Base-by-base conservation (phyloP, 768 basidiomycete species). In the Lactifluus subvellereus region DNA sequence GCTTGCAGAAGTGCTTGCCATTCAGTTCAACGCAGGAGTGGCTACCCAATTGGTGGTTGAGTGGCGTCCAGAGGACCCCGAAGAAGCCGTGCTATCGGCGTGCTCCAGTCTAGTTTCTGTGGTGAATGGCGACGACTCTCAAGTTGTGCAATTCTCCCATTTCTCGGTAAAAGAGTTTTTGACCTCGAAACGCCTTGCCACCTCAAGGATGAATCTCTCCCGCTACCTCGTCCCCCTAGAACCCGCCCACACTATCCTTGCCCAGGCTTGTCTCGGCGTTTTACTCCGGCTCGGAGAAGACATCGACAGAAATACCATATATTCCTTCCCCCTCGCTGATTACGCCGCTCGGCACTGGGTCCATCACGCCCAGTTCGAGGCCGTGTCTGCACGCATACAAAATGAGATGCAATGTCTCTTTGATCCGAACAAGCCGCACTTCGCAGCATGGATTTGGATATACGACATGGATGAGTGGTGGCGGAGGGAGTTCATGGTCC, bases 311-410 rank as follows among this genome's bases (percentile, higher is more conserved):
- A n/a, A 47, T 6, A 6, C 14, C 18, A 35, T 35, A 6, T 6
- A 35, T 3, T n/a, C 10, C 32, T 30, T 11, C 4, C 43, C 56
- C 45, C 56, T 48, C 18, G 56, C 45, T 2, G 43, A 35, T 4
- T 57, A 57, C 14, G 56, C 56, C 7, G 56, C 45, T 35, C n/a
- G 33, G 20, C 32, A 48, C 45, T 57, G 56, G 56, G 56, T 57
- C 33, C 27, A 27, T 27, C 27, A 27, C 27, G 27, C 27, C 27
- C 27, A 27, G 27, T 27, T 27, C 27, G 27, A 18, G 32, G 20
- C n/a, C 2, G 56, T 48, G 4, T n/a, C 56, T 5, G 18, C n/a
- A 57, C 45, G 16, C 45, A 20, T 57, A 33, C 43, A 35, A 14
- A 18, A 57, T 22, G 55, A 35, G 45, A 57, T 57, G 43, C 4